phyloP scores from a whole-genome alignment of 345 rosid genomes.

The Diplotaxis tenuifolia region DNA sequence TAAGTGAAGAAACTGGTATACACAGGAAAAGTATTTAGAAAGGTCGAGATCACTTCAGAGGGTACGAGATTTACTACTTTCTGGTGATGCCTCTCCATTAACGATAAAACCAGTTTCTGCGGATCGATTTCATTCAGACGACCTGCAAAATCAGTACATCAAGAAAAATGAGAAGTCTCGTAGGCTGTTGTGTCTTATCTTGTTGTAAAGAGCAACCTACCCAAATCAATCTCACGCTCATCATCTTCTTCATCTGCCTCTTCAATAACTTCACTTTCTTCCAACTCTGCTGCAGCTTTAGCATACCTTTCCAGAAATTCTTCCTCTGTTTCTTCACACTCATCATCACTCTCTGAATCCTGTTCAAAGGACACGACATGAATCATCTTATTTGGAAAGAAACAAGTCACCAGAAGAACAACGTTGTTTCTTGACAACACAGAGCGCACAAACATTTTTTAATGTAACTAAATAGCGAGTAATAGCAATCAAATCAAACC shows the following conservation, averaged over 20 bases:
- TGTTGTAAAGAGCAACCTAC: conserved; percentile 39
- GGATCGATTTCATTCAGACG: conserved; percentile 42
- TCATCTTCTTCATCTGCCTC: conserved; percentile 73
- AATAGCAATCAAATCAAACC: conserved; percentile 39
- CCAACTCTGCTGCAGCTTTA: conserved; percentile 61
- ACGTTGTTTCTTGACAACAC: too few species aligned
- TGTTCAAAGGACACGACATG: conserved; percentile 30
- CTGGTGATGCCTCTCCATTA: conserved; percentile 44
- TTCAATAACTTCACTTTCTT: conserved; percentile 45
- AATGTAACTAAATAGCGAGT: background rate
- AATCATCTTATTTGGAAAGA: conserved; percentile 1
- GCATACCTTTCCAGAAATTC: conserved; percentile 87
- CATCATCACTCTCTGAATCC: conserved; percentile 74
- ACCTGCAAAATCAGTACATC: conserved; percentile 40
- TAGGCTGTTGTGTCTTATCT: background rate
- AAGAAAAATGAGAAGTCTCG: background rate
- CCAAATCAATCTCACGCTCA: conserved; percentile 62
- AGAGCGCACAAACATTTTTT: background rate
- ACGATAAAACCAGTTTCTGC: conserved; percentile 33
- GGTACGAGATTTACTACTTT: conserved; percentile 24
- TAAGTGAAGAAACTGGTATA: conserved; percentile 36
- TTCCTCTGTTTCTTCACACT: conserved; percentile 79
- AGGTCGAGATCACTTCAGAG: conserved; percentile 41
- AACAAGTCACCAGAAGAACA: conserved; percentile 6
- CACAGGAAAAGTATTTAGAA: conserved; percentile 51